Conservation (phyloP, 306 rosid genomes). For the Styphnolobium japonicum region DNA sequence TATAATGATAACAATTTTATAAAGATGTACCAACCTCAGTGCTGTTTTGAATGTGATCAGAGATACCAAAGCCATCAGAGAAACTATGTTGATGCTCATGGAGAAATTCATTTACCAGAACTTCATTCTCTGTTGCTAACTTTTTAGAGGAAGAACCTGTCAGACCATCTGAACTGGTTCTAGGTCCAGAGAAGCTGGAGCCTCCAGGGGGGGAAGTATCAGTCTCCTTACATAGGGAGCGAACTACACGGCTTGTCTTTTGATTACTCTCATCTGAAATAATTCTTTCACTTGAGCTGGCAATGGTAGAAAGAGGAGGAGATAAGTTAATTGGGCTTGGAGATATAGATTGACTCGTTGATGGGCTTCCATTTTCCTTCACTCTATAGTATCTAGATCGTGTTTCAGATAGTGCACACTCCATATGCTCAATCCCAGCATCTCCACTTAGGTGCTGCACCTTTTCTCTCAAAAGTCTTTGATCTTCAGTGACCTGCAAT, state of each 20-base stretch:
- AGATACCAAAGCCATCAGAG: slow-evolving; percentile 39
- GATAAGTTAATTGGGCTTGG: slow-evolving; percentile 35
- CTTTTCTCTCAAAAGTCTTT: slow-evolving; percentile 76
- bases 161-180: slow-evolving; percentile 36
- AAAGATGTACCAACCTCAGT: slow-evolving; percentile 57
- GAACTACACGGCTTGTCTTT: slow-evolving; percentile 56
- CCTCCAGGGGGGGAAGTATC: slow-evolving; percentile 27
- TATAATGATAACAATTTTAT: neutral
- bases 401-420: slow-evolving; percentile 76
- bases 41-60: slow-evolving; percentile 47
- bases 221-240: slow-evolving; percentile 73
- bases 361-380: slow-evolving; percentile 54
- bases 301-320: slow-evolving; percentile 28
- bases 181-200: slow-evolving; percentile 33
- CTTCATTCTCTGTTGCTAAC: slow-evolving; percentile 62
- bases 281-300: slow-evolving; percentile 43
- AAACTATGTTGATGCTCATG: slow-evolving; percentile 56
- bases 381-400: slow-evolving; percentile 65
- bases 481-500: slow-evolving; percentile 76
- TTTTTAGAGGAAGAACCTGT: slow-evolving; percentile 41
- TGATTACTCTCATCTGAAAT: slow-evolving; percentile 25
- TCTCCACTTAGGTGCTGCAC: slow-evolving; percentile 83
- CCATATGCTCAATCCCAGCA: slow-evolving; percentile 88
- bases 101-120: slow-evolving; percentile 77
- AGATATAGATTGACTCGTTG: slow-evolving; percentile 32